Conservation (phyloP, 805 yeast genomes). For the Pichia occidentalis region DNA sequence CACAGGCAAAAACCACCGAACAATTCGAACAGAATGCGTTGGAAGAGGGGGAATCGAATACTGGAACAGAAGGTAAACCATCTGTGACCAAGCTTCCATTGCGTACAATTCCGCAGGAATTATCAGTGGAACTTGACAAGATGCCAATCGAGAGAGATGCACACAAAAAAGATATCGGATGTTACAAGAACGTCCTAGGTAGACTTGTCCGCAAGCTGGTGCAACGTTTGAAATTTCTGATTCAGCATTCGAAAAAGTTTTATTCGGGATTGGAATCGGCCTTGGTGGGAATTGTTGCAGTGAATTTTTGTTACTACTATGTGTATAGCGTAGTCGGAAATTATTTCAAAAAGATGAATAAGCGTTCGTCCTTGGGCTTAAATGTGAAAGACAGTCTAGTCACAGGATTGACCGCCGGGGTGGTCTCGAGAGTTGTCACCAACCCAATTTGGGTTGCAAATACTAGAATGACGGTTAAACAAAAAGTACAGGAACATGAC, state of each 20-base stretch:
- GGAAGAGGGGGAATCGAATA: constrained; percentile 7
- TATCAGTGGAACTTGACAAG: constrained; percentile 2
- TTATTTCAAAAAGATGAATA: constrained; percentile 6
- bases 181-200: no score
- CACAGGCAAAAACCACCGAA: constrained; percentile 53
- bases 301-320: constrained; percentile 86
- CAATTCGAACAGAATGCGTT: not conserved
- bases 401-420: constrained; percentile 83
- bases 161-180: not conserved
- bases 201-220: constrained; percentile 31
- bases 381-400: constrained; percentile 61
- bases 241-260: constrained; percentile 61
- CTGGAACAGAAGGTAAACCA: constrained; percentile 18
- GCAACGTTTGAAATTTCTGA: constrained; percentile 35
- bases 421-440: constrained; percentile 71
- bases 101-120: constrained; percentile 4
- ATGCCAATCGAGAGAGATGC: not conserved
- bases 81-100: constrained; percentile 10
- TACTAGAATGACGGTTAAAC: constrained; percentile 72
- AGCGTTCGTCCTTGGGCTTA: constrained; percentile 32
- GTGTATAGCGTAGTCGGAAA: constrained; percentile 64
- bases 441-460: constrained; percentile 96
- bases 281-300: constrained; percentile 73
- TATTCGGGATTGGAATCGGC: constrained; percentile 89
- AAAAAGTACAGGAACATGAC: constrained; percentile 10